Conservation (phyloP, 2,329 filamentous ascomycete species). For the Botryotinia globosa region DNA sequence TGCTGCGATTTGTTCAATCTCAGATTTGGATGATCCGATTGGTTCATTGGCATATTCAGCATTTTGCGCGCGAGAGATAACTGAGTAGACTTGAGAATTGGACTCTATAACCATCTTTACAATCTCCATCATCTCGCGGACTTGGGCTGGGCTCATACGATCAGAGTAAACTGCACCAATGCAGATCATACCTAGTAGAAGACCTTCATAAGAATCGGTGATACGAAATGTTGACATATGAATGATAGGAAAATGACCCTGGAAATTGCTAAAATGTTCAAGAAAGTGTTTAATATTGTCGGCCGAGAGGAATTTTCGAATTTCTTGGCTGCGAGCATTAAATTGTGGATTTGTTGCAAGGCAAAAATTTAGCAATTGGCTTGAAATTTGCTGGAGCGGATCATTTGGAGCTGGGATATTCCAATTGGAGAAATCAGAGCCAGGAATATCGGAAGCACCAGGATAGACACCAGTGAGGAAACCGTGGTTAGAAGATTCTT, state of each 20-base stretch:
- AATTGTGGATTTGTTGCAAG: constrained; percentile 55
- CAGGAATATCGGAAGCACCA: constrained; percentile 32
- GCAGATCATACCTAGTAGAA: constrained; percentile 68
- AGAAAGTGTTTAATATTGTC: constrained; percentile 70
- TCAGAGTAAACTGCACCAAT: constrained; percentile 74
- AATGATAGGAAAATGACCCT: constrained; percentile 70
- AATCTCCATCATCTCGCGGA: constrained; percentile 66
- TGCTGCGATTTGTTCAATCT: constrained; percentile 67
- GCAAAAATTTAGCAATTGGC: constrained; percentile 56
- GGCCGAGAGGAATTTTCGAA: constrained; percentile 57
- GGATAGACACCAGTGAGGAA: constrained; percentile 44
- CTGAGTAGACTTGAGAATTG: constrained; percentile 51
- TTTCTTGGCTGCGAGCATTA: constrained; percentile 52
- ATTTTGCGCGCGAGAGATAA: constrained; percentile 42
- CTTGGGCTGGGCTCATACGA: constrained; percentile 55
- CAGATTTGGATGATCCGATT: constrained; percentile 41
- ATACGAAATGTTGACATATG: constrained; percentile 71
- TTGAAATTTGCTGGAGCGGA: constrained; percentile 53
- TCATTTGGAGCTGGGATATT: constrained; percentile 44
- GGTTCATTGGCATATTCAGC: constrained; percentile 42
- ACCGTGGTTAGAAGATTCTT: constrained; percentile 54
- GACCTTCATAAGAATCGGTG: constrained; percentile 61
- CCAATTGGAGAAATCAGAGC: constrained; percentile 39
- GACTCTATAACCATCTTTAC: constrained; percentile 57
- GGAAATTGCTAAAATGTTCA: constrained; percentile 68